Evolutionary conservation across 805 yeast species (phyloP), one percentile per base, ranked within the genome.

Genomic region (Saccharomycodes ludwigii): DNA sequence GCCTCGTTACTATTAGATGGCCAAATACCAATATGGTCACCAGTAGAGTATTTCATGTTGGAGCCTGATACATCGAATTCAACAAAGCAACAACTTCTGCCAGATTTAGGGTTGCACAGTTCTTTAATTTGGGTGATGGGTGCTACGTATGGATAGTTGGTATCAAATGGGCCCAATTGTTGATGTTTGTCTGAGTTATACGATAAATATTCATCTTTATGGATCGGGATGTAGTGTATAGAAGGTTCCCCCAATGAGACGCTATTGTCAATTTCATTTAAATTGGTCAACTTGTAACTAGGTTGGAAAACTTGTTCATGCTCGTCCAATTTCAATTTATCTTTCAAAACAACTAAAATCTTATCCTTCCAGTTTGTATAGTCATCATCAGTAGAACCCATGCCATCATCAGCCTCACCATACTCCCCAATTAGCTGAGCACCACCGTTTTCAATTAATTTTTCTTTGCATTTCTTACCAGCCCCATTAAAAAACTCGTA

Each of bases 11-110:
- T 64, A 57, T 88, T 88, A 16, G 91, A 82, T 21, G 96, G 91
- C 93, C 95, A 83, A 35, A 91, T 63, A 11, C 95, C 97, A 40
- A 91, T 59, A 58, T 88, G 97, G 54, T 88, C 98, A 56, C 98
- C 98, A 4, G 98, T 88, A 29, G 88, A 65, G 58, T 88, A 88
- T 45, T 77, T 74, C 48, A 91, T 63, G 47, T 77, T 78, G 4
- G 88, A 67, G 18, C 61, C 71, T 1, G 84, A 66, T 22, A 85
- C 59, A 49, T 88, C 96, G 44, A 88, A 75, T 57, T 91, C 97
- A 30, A 78, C 72, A 52, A 88, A 97, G 37, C 88, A 72, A 61
- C 97, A 88, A 42, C 76, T 75, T 61, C 97, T 76, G 3, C 29
- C 31, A 17, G 65, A 61, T 13, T 47, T 40, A 1, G 73, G 59